These are phyloP conservation scores for Cucumis melo DNA, from an alignment of 306 rosid genomes.

Conservation along the genomic window DNA sequence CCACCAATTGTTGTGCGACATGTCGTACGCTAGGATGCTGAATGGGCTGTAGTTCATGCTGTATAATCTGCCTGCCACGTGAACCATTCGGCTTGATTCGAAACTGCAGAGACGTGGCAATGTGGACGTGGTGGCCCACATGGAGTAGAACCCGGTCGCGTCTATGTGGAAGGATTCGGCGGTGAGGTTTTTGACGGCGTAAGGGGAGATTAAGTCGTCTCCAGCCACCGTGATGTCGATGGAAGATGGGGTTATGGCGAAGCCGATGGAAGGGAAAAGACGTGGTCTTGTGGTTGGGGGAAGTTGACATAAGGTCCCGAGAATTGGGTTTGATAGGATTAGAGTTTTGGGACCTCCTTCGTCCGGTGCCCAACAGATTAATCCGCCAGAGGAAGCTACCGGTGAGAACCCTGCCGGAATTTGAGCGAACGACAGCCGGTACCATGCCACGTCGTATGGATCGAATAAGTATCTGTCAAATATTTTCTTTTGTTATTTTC, in stretches of 20 bases:
- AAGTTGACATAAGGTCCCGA: slow-evolving; percentile 51
- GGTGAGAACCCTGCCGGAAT: slow-evolving; percentile 74
- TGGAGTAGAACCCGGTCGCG: slow-evolving; percentile 61
- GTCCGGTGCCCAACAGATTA: slow-evolving; percentile 60
- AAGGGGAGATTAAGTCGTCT: slow-evolving; percentile 88
- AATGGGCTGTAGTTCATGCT: slow-evolving; percentile 90
- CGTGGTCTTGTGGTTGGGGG: slow-evolving; percentile 66
- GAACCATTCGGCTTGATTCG: slow-evolving; percentile 66
- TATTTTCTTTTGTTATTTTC: too few species aligned
- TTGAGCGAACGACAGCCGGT: slow-evolving; percentile 41
- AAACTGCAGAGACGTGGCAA: slow-evolving; percentile 76
- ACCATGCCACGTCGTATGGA: slow-evolving; percentile 66
- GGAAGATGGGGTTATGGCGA: slow-evolving; percentile 44
- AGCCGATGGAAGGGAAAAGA: slow-evolving; percentile 78
- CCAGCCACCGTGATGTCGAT: slow-evolving; percentile 69
- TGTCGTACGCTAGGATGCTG: slow-evolving; percentile 51
- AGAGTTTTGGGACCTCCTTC: slow-evolving; percentile 72
- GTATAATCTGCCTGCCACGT: slow-evolving; percentile 51
- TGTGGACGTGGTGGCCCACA: slow-evolving; percentile 66
- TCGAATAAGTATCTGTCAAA: slow-evolving; percentile 40
- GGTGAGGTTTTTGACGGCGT: slow-evolving; percentile 72
- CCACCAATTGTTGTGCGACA: slow-evolving; percentile 48
- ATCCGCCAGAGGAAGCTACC: slow-evolving; percentile 59
- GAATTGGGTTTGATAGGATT: slow-evolving; percentile 68
- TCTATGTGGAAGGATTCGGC: slow-evolving; percentile 84